Evolutionary conservation across 2,329 filamentous ascomycete genomes (phyloP).

Genomic region (Neofusicoccum sp.): DNA sequence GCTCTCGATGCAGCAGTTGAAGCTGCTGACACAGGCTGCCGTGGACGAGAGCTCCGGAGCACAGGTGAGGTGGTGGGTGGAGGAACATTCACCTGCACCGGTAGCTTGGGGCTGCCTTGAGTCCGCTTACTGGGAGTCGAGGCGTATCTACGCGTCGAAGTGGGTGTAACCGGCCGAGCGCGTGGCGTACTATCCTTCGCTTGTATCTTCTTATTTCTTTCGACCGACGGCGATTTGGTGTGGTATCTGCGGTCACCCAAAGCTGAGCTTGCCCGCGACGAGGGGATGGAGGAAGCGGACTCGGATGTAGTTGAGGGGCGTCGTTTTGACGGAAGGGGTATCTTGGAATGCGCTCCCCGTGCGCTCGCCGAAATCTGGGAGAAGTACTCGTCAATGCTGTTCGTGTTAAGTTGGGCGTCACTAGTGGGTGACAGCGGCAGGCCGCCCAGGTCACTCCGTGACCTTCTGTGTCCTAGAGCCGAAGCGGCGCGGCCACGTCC

Average conservation of each 20-base stretch:
- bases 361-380: constrained; percentile 16
- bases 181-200: constrained; percentile 20
- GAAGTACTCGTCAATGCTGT: constrained; percentile 16
- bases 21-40: constrained; percentile 23
- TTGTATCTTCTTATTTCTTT: background rate
- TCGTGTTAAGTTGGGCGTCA: constrained; percentile 10
- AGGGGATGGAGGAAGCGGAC: constrained; percentile 35
- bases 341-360: constrained; percentile 12
- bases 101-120: constrained; percentile 8
- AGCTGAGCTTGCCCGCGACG: constrained; percentile 28
- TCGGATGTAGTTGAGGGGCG: constrained; percentile 36
- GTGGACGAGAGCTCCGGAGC: constrained; percentile 23
- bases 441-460: constrained; percentile 14
- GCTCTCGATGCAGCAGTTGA: constrained; percentile 22
- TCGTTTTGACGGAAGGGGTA: constrained; percentile 12
- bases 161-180: constrained; percentile 19
- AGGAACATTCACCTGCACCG: constrained; percentile 20
- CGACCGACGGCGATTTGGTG: constrained; percentile 29
- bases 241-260: constrained; percentile 23
- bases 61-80: constrained; percentile 22
- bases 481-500: constrained; percentile 13
- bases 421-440: constrained; percentile 8
- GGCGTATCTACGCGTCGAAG: constrained; percentile 32
- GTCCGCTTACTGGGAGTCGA: constrained; percentile 2
- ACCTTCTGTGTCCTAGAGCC: constrained; percentile 15